These are phyloP conservation scores for Afroboletus lepidellus DNA, from an alignment of 1,284 basidiomycete genomes.

Conservation along the genomic window DNA sequence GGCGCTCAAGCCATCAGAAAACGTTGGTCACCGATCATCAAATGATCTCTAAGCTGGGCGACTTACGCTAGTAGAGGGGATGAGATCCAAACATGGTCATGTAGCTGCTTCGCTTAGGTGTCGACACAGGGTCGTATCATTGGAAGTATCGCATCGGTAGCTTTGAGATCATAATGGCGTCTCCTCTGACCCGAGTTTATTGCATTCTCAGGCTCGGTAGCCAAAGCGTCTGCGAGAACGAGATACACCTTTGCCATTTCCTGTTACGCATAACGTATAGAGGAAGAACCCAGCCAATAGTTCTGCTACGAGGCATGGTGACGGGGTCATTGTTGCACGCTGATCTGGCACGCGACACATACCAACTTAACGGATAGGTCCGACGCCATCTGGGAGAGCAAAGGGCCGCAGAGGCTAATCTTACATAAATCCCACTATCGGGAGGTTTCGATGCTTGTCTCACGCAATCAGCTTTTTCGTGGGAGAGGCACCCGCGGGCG, in stretches of 20 bases:
- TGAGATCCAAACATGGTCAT: neutral
- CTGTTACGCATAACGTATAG: neutral
- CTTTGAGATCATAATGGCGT: neutral
- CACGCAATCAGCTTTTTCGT: conserved; percentile 1
- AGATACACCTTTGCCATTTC: neutral
- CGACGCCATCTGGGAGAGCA: neutral
- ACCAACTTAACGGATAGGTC: neutral
- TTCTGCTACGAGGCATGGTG: neutral
- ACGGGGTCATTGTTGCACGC: neutral
- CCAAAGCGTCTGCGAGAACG: neutral
- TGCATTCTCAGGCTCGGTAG: neutral
- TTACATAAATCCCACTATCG: neutral
- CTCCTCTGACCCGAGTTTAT: neutral
- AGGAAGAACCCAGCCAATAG: neutral
- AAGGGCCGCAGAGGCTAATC: neutral
- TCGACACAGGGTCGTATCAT: neutral
- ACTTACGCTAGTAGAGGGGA: conserved; percentile 1
- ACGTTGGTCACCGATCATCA: neutral
- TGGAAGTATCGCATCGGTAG: neutral
- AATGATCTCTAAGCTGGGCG: neutral
- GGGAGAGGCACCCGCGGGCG: conserved; percentile 1
- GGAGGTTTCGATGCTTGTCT: neutral
- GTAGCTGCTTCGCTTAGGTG: neutral
- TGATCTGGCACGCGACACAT: neutral
- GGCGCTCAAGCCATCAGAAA: neutral